Base-by-base conservation (phyloP, 176 grass and related monocot species). In the Triticum urartu region DNA sequence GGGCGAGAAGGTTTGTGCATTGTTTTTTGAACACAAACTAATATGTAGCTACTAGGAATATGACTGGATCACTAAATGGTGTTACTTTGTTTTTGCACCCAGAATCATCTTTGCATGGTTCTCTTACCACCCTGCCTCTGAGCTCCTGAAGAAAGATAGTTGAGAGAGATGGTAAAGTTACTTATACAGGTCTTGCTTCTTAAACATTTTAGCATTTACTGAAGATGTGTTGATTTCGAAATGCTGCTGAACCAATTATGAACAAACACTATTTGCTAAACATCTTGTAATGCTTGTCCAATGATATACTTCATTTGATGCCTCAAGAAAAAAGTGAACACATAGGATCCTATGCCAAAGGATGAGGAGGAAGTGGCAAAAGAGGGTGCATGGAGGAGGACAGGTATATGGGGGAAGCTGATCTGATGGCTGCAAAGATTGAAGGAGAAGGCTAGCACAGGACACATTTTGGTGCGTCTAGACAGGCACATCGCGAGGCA, bases 1-100 rank as follows among this genome's bases (percentile, higher is more conserved):
- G 25, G 95, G 97, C 20, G 97, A 98, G 72, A 98, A 98, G 97
- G 94, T 98, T 33, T 81, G 79, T 91, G 65, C 11, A 12, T 15
- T 89, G 0, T 20, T 34, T 84, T 63, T 42, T 9, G 34, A 15
- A 42, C 9, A 42, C 40, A 42, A 42, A 42, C 40, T 4, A 14
- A 50, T 62, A 43, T 2, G 4, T 9, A 86, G 17, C 38, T 64
- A 18, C 17, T 7, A 2, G 11, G 5, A n/a, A 68, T 68, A 8
- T 4, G 21, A 40, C 6, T 24, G 1, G 2, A 30, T 79, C 5
- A 79, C 20, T 78, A 32, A 90, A 65, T 64, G 1, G 10, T 14
- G 33, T 21, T 42, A 42, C 2, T 42, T 24, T 11, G 3, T 17
- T 64, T n/a, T 73, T 59, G 25, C 69, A 43, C 1, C 4, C 90